phyloP scores from a whole-genome alignment of 2,329 filamentous ascomycete genomes.

The Ophiocordyceps camponoti-leonardi region DNA sequence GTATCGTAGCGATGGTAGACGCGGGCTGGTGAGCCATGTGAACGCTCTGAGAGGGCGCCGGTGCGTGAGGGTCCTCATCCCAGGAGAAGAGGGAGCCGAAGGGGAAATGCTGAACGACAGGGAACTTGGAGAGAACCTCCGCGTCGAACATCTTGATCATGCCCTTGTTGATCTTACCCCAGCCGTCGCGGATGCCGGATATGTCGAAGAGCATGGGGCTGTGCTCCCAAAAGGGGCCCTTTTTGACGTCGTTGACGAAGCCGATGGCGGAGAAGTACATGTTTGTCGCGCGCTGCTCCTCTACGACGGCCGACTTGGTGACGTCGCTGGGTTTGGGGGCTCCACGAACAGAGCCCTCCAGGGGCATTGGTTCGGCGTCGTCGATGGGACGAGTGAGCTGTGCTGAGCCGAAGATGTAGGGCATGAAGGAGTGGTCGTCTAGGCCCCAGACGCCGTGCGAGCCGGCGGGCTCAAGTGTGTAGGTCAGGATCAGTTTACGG shows the following conservation, averaged over 20 bases:
- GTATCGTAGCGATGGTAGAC: neutral
- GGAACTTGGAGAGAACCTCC: conserved; percentile 91
- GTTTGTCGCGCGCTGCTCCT: conserved; percentile 47
- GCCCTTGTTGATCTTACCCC: conserved; percentile 98
- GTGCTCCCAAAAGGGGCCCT: conserved; percentile 91
- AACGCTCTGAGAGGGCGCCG: conserved; percentile 26
- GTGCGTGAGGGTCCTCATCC: conserved; percentile 48
- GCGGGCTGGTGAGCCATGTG: conserved; percentile 41
- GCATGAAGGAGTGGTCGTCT: conserved; percentile 90
- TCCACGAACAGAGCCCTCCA: conserved; percentile 58
- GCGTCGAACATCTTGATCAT: conserved; percentile 99
- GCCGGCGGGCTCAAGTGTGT: conserved; percentile 86
- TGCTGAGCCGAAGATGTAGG: conserved; percentile 90
- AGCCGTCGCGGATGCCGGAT: conserved; percentile 78
- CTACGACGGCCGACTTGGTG: conserved; percentile 44
- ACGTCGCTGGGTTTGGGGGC: conserved; percentile 59
- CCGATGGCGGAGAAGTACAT: conserved; percentile 93
- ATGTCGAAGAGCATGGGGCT: conserved; percentile 91
- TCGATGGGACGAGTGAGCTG: conserved; percentile 67
- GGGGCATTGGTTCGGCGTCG: conserved; percentile 43
- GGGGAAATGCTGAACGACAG: conserved; percentile 91
- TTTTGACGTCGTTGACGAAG: conserved; percentile 96
- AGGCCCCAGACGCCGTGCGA: conserved; percentile 96
- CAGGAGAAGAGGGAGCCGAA: conserved; percentile 71
- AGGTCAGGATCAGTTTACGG: conserved; percentile 69